A percentile compares a stretch with the other conserved stretches of the same genome.
phyloP scores from a whole-genome alignment of 108 stramenopile species.

The Cylindrotheca closterium region DNA sequence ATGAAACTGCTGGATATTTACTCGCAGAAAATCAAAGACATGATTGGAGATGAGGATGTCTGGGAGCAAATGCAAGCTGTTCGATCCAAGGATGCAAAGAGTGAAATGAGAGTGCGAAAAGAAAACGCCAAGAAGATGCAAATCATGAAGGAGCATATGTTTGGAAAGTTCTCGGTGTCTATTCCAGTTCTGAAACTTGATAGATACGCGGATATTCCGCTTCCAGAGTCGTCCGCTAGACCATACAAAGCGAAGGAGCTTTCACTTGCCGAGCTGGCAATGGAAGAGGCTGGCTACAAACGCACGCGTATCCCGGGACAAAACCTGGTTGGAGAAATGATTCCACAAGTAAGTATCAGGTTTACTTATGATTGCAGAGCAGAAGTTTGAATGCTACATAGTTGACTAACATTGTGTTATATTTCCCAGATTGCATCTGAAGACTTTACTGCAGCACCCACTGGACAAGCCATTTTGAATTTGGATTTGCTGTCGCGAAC shows the following conservation, averaged over 20 bases:
- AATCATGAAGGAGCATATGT: constrained; percentile 76
- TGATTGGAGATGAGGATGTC: not conserved
- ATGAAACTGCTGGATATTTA: constrained; percentile 72
- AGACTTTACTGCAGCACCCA: constrained; percentile 54
- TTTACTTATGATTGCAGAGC: too few relatives aligned
- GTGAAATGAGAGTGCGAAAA: constrained; percentile 8
- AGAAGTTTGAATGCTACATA: too few relatives aligned
- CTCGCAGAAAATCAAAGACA: constrained; percentile 25
- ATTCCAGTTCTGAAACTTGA: constrained; percentile 71
- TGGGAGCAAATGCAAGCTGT: constrained; percentile 17
- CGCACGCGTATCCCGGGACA: constrained; percentile 60
- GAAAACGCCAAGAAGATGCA: constrained; percentile 68
- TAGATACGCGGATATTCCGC: constrained; percentile 60
- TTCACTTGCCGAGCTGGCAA: constrained; percentile 65
- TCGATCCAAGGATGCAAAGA: constrained; percentile 24
- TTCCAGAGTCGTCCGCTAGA: constrained; percentile 60
- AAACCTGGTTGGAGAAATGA: constrained; percentile 69
- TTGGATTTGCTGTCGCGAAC: constrained; percentile 46
- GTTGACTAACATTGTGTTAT: too few relatives aligned
- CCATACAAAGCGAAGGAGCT: constrained; percentile 40
- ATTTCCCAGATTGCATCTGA: not conserved
- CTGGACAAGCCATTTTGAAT: constrained; percentile 60
- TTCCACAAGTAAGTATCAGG: constrained; percentile 46
- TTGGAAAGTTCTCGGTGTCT: constrained; percentile 60
- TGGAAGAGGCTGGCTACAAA: constrained; percentile 76